Evolutionary conservation across 2,329 filamentous ascomycete species (phyloP).

Genomic region (Phaeophleospora eucalypticola): DNA sequence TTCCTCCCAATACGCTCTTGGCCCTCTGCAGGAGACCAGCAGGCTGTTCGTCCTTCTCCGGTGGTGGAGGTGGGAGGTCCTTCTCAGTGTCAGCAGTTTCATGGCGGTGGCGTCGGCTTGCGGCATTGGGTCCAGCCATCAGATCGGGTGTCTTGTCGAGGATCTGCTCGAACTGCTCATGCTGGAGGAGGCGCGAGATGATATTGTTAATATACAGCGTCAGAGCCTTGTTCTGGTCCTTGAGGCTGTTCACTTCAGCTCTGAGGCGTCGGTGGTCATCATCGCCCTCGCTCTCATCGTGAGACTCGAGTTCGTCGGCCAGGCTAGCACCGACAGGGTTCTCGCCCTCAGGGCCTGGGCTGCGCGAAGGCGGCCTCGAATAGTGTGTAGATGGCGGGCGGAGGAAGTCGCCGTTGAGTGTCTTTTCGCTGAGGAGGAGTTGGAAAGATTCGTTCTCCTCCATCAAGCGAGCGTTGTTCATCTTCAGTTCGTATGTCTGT

Average conservation of each 20-base stretch:
- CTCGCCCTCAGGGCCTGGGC: slow-evolving; percentile 6
- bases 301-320: slow-evolving; percentile 81
- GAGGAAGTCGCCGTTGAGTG: slow-evolving; percentile 73
- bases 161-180: slow-evolving; percentile 92
- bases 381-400: slow-evolving; percentile 28
- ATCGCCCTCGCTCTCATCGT: slow-evolving; percentile 52
- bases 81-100: slow-evolving; percentile 60
- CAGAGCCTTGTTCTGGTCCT: slow-evolving; percentile 94
- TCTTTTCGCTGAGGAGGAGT: slow-evolving; percentile 88
- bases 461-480: slow-evolving; percentile 93
- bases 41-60: slow-evolving; percentile 51
- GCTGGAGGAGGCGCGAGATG: slow-evolving; percentile 87
- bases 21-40: slow-evolving; percentile 54
- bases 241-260: slow-evolving; percentile 70
- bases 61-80: slow-evolving; percentile 74
- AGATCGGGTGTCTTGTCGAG: slow-evolving; percentile 71
- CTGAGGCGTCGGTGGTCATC: slow-evolving; percentile 67
- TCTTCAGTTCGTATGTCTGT: slow-evolving; percentile 82
- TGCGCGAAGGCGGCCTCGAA: slow-evolving; percentile 54
- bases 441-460: slow-evolving; percentile 99
- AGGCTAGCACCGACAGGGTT: slow-evolving; percentile 54
- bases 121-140: slow-evolving; percentile 43
- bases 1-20: slow-evolving; percentile 53
- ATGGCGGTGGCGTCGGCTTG: slow-evolving; percentile 5
- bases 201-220: slow-evolving; percentile 99